These are phyloP conservation scores for Salvia sclarea DNA, from an alignment of 305 asterid genomes.

Conservation along the genomic window DNA sequence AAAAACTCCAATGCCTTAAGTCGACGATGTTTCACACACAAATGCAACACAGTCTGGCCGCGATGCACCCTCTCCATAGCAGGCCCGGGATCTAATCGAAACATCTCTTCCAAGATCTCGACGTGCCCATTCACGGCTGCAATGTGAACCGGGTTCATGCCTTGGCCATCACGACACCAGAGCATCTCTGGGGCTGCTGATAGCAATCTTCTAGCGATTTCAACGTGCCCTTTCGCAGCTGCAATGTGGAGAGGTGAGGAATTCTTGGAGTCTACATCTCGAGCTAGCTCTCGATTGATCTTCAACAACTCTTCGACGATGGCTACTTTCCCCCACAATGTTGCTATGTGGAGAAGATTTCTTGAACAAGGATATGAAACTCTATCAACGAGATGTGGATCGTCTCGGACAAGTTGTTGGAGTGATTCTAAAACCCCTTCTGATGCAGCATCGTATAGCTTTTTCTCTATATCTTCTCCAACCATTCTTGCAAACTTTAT, in stretches of 20 bases:
- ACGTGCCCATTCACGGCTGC: too few relatives aligned
- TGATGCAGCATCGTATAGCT: background rate
- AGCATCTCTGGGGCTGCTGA: background rate
- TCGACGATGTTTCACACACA: too few relatives aligned
- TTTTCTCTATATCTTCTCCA: too few relatives aligned
- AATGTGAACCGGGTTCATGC: background rate
- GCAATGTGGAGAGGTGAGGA: background rate
- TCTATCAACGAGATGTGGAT: too few relatives aligned
- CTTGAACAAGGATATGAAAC: background rate
- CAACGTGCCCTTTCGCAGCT: background rate
- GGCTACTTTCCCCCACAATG: background rate
- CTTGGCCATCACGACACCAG: background rate
- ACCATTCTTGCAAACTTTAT: too few relatives aligned
- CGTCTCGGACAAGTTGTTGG: too few relatives aligned
- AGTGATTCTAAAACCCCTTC: background rate
- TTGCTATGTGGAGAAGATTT: background rate
- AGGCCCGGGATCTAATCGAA: too few relatives aligned
- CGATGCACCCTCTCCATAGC: too few relatives aligned
- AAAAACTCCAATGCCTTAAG: too few relatives aligned
- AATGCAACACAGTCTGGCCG: too few relatives aligned
- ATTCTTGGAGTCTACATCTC: background rate
- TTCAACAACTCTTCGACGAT: background rate
- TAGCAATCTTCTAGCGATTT: background rate
- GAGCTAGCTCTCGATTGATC: too few relatives aligned
- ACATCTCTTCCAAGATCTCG: too few relatives aligned